Evolutionary conservation across 1,284 basidiomycete genomes (phyloP), one percentile per base, ranked within the genome.

Genomic region (Heimioporus punctisporus): DNA sequence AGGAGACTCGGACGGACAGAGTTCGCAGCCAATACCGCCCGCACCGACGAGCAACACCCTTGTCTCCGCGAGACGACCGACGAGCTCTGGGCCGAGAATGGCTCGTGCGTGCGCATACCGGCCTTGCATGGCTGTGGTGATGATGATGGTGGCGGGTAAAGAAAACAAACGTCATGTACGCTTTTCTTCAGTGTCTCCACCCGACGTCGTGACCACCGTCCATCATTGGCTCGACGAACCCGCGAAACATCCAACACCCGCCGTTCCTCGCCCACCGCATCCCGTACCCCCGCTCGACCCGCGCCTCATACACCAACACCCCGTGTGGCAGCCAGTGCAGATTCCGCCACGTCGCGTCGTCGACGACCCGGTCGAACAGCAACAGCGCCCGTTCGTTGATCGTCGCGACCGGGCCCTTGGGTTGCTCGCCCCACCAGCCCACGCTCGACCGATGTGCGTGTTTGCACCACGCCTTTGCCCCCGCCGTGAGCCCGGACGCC

Each of bases 1-100:
- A n/a, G n/a, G n/a, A n/a, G n/a, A n/a, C n/a, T n/a, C n/a, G 34
- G 48, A 84, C 92, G 69, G 68, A 95, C 93, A 74, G 17, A 99
- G 83, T 76, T 99, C 97, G 70, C 97, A 98, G 4, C 97, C 97
- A 68, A 99, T 99, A 1, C 96, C 96, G 54, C 96, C 96, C 24
- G 95, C 95, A 28, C 96, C 96, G 31, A 98, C 95, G n/a, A 98
- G 82, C 56, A 98, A 78, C 30, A 97, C 85, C 55, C 81, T 90
- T 2, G 89, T 88, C 41, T 82, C 73, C 6, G 84, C 74, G 10
- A 93, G 76, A 56, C 80, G 78, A 26, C 72, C 66, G 60, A 83
- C 83, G 27, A 92, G 71, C 58, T 90, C 86, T 46, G 83, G 73
- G 8, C 93, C 93, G 12, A 96, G 80, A 47, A 95, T 88, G 21